Conservation (phyloP, 345 rosid genomes). For the Boechera stricta region DNA sequence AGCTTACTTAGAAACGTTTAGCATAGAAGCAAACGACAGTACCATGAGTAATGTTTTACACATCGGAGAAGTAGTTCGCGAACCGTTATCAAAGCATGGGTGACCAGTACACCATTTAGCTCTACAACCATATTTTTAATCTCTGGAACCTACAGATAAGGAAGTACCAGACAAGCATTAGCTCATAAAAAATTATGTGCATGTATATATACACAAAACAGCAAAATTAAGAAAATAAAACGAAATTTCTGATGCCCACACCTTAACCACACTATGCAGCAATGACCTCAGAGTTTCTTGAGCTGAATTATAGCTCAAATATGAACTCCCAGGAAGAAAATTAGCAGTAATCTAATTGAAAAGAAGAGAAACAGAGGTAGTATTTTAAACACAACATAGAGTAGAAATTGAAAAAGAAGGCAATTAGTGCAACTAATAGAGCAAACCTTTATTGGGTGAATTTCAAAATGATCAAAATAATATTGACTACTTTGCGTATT, state of each 20-base stretch:
- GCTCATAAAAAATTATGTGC: conserved; percentile 24
- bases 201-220: conserved; percentile 27
- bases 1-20: background rate
- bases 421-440: conserved; percentile 28
- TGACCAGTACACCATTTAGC: conserved; percentile 89
- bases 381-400: conserved; percentile 25
- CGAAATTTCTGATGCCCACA: conserved; percentile 40
- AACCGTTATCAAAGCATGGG: conserved; percentile 87
- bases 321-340: conserved; percentile 86
- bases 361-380: conserved; percentile 34
- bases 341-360: conserved; percentile 67
- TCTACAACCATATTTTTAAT: conserved; percentile 86
- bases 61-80: conserved; percentile 77
- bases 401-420: conserved; percentile 19
- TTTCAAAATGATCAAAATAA: conserved; percentile 93
- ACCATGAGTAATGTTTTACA: conserved; percentile 96
- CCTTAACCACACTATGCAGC: conserved; percentile 95
- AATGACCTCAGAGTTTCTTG: conserved; percentile 90
- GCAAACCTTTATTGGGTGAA: conserved; percentile 91
- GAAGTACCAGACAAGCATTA: conserved; percentile 29
- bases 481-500: conserved; percentile 70
- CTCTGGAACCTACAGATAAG: conserved; percentile 72
- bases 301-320: conserved; percentile 85
- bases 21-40: conserved; percentile 26
- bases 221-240: conserved; percentile 29